Evolutionary conservation across 176 grass and related monocot species (phyloP).

Genomic region (Rhynchospora tenuis): DNA sequence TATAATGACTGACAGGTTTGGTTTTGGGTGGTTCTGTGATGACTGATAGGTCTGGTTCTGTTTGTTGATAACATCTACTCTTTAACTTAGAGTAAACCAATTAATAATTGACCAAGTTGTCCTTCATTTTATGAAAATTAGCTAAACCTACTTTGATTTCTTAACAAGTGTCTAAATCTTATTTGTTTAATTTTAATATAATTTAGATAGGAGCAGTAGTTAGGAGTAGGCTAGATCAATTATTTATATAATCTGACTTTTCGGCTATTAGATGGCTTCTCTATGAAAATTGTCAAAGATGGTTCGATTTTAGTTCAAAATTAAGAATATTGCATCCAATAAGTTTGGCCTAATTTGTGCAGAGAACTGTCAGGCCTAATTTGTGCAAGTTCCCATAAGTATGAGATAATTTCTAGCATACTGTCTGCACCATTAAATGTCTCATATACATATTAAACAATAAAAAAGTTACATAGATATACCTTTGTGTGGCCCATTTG

Average conservation of each 20-base stretch:
- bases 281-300: background rate
- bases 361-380: background rate
- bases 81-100: background rate
- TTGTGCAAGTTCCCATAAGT: background rate
- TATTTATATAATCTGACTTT: background rate
- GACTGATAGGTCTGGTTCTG: background rate
- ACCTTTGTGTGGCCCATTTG: background rate
- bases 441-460: background rate
- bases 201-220: background rate
- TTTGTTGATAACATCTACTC: background rate
- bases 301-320: background rate
- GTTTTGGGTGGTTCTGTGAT: background rate
- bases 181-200: background rate
- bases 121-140: background rate
- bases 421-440: background rate
- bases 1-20: background rate
- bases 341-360: background rate
- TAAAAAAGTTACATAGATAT: background rate
- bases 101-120: background rate
- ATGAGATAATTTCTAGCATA: background rate
- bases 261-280: background rate
- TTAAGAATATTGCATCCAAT: background rate
- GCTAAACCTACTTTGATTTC: background rate
- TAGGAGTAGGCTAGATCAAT: background rate
- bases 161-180: background rate